A percentile compares a stretch with the other conserved stretches of the same genome.
Conservation (phyloP, 225 moss, liverwort and hornwort genomes). For the Thuidium tamariscinum region DNA sequence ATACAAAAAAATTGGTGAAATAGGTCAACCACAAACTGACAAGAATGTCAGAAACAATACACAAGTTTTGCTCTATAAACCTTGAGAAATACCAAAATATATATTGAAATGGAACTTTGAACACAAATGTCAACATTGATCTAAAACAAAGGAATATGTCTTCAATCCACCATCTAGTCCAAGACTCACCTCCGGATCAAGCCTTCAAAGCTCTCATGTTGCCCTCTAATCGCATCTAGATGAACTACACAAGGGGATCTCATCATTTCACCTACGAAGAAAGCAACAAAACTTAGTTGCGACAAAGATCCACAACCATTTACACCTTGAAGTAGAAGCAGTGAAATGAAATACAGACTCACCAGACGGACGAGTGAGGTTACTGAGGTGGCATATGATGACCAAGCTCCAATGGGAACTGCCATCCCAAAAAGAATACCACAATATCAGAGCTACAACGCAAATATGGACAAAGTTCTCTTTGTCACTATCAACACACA, state of each 20-base stretch:
- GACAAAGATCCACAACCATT: too few relatives aligned
- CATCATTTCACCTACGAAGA: rapidly evolving
- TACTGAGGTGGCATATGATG: neutral
- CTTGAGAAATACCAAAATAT: neutral
- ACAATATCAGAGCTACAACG: neutral
- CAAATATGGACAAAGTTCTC: too few relatives aligned
- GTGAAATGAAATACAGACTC: neutral
- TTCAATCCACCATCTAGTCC: neutral
- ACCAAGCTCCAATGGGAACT: neutral
- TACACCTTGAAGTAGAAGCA: neutral
- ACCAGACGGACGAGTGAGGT: neutral
- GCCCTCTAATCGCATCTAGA: neutral
- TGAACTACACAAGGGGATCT: neutral
- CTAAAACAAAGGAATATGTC: neutral
- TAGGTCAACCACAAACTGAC: neutral
- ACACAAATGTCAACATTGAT: neutral
- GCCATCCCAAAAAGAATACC: neutral
- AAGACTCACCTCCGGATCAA: neutral
- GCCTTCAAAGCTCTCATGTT: neutral
- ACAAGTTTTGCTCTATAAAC: too few relatives aligned
- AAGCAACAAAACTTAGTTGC: neutral
- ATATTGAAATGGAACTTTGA: neutral
- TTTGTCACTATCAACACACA: neutral
- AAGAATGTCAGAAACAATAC: too few relatives aligned
- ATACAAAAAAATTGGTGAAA: too few relatives aligned